Base-by-base conservation (phyloP, 768 basidiomycete genomes). In the Termitomyces sp. region DNA sequence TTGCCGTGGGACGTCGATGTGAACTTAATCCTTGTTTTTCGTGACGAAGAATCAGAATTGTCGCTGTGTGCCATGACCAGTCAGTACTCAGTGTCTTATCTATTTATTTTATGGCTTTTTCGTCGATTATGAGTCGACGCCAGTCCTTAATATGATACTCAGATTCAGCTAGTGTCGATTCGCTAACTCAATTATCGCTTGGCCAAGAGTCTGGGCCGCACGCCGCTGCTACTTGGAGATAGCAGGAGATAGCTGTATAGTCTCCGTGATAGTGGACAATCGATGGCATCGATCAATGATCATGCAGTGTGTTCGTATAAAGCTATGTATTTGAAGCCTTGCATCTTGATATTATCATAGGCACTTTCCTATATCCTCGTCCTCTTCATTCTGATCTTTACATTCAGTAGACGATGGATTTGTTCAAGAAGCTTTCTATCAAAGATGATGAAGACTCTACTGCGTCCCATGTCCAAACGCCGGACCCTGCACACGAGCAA, bases 391-490 rank as follows among this genome's bases (percentile, higher is more conserved):
- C 4, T 26, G 24, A 36, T 51, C 33, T n/a, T 16, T 39, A 20
- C 6, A 30, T 33, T n/a, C n/a, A 24, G 8, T 43, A 22, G 27
- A 50, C 48, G 37, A 63, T 63, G 62, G 62, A 61, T 48, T 64
- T 64, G 3, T 54, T 64, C n/a, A 61, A 61, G 44, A 64, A 64
- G 37, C 60, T 61, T 14, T 52, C 46, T 10, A 34, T 58, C 5
- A 45, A 59, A 30, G 60, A 58, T 16, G 36, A 58, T 27, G 26
- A 39, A 24, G 20, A 27, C n/a, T n/a, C 54, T 22, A 26, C 47
- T 22, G 20, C 56, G 4, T n/a, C n/a, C n/a, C n/a, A n/a, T n/a
- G 42, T 13, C 2, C n/a, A 32, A 27, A 7, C 51, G n/a, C n/a
- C 51, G 33, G 22, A 49, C 33, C 2, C 30, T 32, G 10, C 30